Base-by-base conservation (phyloP, 768 basidiomycete genomes). In the Obba rivulosa region DNA sequence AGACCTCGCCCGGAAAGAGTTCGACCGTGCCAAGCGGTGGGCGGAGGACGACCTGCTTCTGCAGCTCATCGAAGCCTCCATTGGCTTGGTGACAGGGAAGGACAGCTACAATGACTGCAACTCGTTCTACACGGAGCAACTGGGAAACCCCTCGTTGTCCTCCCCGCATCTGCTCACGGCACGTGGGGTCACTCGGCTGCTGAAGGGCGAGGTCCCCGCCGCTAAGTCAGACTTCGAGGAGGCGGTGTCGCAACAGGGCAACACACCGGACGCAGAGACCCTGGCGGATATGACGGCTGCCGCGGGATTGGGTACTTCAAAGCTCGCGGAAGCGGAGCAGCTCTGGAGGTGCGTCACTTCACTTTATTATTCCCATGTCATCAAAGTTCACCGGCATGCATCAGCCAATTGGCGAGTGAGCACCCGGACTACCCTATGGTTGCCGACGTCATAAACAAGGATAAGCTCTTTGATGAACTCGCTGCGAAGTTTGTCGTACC, bases 1-100 rank as follows among this genome's bases (percentile, higher is more conserved):
- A 28, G 92, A 90, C 69, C 78, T 93, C 34, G 93, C 93, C 22
- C 87, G 83, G 67, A 87, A 83, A 60, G 85, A 90, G 58, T 85
- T 90, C 61, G 84, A 88, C 25, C 77, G 82, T 20, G 87, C 90
- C 21, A 87, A 92, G 66, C 78, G 76, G 45, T 89, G 83, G 75
- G 88, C 88, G 7, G 92, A 93, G 62, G 93, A 96, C 63, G 87
- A 92, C 59, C 78, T 92, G 16, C 77, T 97, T 34, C 72, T 97
- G 17, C 92, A 95, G 62, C 78, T 85, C 54, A 91, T 93, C 51
- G 93, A 97, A 70, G 85, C 92, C 13, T 81, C 76, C 18, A 82
- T 91, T 49, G 81, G 83, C 23, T 75, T 92, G 45, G 79, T 79
- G 25, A 85, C 86, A 3, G 86, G 85, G 8, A 81, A 79, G 52